Base-by-base conservation (phyloP, 805 yeast genomes). In the Candida corydali region DNA sequence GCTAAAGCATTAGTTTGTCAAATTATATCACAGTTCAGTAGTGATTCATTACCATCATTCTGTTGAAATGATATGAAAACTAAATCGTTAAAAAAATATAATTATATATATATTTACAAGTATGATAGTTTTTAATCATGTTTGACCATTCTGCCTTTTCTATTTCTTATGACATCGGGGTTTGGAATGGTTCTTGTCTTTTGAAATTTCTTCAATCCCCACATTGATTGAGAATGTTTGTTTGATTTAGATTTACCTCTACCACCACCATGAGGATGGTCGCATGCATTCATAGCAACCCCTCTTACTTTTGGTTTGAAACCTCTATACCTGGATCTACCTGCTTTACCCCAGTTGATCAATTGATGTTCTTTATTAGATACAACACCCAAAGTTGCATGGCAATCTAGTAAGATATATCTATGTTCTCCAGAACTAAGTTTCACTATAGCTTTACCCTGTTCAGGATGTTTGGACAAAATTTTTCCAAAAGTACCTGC, bases 211-310 rank as follows among this genome's bases (percentile, higher is more conserved):
- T 91, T 91, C 42, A 81, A 82, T 54, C 98, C 98, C 96, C 98
- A 91, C 60, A 94, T 94, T 38, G 96, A 85, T 71, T 84, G 86
- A 14, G 98, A 86, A 41, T 84, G 75, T 69, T 87, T 91, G 66
- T 91, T 89, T 46, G 96, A 86, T 80, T 93, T 93, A 43, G 95
- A 85, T 65, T 93, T 93, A 78, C 98, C 98, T 75, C 98, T 82
- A 69, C 98, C 98, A 82, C 98, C 98, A 73, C 98, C 98, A 55
- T 87, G 89, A 47, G 98, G 98, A 70, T 93, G 98, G 64, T 93
- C 97, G 58, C 81, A 78, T 46, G 93, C 93, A 67, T 93, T 93
- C 96, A 86, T 87, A 34, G 98, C 98, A 51, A 87, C 86, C 76
- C 98, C 98, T 71, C 98, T 83, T 26, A 89, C 97, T 35, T 82